phyloP scores from a whole-genome alignment of 208 protist species.

The Leptomonas pyrrhocoris region DNA sequence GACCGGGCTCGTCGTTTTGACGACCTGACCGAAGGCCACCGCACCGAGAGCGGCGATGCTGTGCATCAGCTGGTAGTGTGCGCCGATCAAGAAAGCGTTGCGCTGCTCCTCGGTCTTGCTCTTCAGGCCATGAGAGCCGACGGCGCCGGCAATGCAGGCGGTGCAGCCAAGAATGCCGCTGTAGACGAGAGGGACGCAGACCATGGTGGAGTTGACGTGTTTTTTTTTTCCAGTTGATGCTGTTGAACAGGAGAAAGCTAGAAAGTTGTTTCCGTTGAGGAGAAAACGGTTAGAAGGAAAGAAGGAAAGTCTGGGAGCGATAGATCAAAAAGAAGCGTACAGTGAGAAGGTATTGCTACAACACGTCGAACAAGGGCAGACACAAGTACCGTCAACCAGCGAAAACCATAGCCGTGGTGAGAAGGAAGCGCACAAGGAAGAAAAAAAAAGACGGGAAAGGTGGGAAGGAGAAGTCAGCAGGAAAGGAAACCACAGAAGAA shows the following conservation, averaged over 20 bases:
- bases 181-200: conserved; percentile 20
- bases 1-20: conserved; percentile 17
- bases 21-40: conserved; percentile 12
- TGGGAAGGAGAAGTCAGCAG: no score
- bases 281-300: no score
- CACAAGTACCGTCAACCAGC: no score
- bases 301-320: no score
- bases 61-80: conserved; percentile 58
- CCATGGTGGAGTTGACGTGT: conserved; percentile 16
- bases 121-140: conserved; percentile 41
- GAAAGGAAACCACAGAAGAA: no score
- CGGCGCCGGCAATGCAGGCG: conserved; percentile 40
- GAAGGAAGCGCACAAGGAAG: no score
- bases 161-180: conserved; percentile 44
- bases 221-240: not conserved
- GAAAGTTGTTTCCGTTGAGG: not conserved
- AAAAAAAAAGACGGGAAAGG: no score
- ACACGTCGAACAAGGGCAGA: no score
- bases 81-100: conserved; percentile 34
- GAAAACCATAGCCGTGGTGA: no score
- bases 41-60: conserved; percentile 47
- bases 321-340: no score
- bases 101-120: conserved; percentile 30
- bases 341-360: no score
- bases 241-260: not conserved